phyloP scores from a whole-genome alignment of 1,284 basidiomycete genomes.

The Ceratobasidium theobromae region DNA sequence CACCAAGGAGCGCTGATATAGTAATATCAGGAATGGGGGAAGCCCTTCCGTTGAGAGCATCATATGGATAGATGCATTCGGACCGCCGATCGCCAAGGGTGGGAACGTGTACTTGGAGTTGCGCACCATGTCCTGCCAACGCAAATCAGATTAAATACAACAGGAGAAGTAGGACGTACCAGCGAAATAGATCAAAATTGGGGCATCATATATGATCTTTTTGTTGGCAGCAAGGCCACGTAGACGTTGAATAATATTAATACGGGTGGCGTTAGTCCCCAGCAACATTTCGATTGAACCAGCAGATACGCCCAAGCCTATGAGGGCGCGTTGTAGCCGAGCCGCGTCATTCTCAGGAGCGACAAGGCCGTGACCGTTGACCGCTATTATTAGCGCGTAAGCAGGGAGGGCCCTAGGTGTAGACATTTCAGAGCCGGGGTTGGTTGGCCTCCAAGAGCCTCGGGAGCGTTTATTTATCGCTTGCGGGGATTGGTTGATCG shows the following conservation, averaged over 20 bases:
- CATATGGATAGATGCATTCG: constrained; percentile 12
- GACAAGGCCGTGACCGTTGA: not conserved
- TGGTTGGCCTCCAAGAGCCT: not conserved
- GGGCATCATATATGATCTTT: not conserved
- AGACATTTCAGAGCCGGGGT: not conserved
- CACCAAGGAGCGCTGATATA: constrained; percentile 15
- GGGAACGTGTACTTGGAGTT: not conserved
- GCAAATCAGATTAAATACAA: not conserved
- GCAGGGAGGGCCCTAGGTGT: not conserved
- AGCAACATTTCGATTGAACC: not conserved
- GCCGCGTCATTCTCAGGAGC: constrained; percentile 10
- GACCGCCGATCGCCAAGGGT: not conserved
- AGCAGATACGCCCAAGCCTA: not conserved
- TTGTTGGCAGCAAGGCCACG: not conserved
- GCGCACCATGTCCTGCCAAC: not conserved
- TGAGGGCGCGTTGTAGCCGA: not conserved
- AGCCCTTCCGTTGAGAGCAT: not conserved
- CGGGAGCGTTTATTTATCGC: not conserved
- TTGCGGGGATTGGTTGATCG: not conserved
- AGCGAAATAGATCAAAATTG: constrained; percentile 18
- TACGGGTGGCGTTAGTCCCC: constrained; percentile 14
- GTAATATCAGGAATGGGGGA: constrained; percentile 15
- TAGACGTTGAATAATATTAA: constrained; percentile 17
- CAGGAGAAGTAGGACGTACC: not conserved
- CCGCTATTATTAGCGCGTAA: constrained; percentile 23